phyloP scores from a whole-genome alignment of 495 filamentous ascomycete genomes.

The Penicillium arizonense region DNA sequence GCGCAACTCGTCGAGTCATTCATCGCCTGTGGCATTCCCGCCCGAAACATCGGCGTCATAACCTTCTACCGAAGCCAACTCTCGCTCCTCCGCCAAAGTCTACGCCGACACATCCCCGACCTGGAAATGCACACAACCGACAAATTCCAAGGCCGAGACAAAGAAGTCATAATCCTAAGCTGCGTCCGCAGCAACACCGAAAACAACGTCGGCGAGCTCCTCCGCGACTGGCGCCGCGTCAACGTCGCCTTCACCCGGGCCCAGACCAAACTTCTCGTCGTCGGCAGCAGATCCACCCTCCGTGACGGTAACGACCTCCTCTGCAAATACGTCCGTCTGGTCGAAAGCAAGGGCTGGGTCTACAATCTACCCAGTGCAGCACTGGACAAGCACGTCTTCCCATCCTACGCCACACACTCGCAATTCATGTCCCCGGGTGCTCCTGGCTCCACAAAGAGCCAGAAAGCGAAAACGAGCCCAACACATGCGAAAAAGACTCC shows the following conservation, averaged over 20 bases:
- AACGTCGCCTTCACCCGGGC: constrained; percentile 95
- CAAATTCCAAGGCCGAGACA: constrained; percentile 94
- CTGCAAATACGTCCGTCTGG: constrained; percentile 67
- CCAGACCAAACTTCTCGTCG: constrained; percentile 81
- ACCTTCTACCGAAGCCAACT: constrained; percentile 98
- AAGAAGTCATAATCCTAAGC: constrained; percentile 81
- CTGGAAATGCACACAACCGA: constrained; percentile 97
- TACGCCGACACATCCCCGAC: constrained; percentile 48
- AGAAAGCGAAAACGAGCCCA: constrained; percentile 16
- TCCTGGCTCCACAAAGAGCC: constrained; percentile 4
- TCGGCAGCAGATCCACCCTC: constrained; percentile 78
- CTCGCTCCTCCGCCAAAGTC: constrained; percentile 54
- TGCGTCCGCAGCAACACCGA: constrained; percentile 84
- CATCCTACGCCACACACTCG: constrained; percentile 28
- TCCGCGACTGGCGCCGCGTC: constrained; percentile 89
- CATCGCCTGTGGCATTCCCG: constrained; percentile 68
- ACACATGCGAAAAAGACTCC: constrained; percentile 12
- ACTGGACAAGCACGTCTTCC: constrained; percentile 66
- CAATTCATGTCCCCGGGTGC: constrained; percentile 15
- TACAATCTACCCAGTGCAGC: constrained; percentile 65
- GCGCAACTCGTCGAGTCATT: constrained; percentile 77
- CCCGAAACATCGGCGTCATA: constrained; percentile 86
- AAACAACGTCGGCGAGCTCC: constrained; percentile 77
- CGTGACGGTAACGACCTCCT: constrained; percentile 72
- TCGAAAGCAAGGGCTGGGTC: constrained; percentile 71